phyloP scores from a whole-genome alignment of 2,329 filamentous ascomycete species.

The Camillea tinctor region DNA sequence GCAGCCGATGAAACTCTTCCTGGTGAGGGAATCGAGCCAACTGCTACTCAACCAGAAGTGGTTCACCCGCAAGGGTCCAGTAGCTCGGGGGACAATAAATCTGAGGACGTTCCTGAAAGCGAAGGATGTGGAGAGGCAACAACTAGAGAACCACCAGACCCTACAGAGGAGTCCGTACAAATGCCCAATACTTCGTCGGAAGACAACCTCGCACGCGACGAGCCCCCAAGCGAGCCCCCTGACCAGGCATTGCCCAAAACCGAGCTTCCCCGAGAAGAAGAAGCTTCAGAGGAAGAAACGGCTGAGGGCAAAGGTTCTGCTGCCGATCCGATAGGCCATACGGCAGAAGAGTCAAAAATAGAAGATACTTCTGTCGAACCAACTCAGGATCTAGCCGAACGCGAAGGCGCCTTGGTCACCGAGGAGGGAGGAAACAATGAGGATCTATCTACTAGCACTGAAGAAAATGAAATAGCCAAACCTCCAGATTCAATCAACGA shows the following conservation, averaged over 20 bases:
- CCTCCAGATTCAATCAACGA: neutral
- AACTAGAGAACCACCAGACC: neutral
- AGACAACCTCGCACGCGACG: slow-evolving; percentile 3
- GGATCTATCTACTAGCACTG: neutral
- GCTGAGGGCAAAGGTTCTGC: neutral
- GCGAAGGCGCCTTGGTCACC: neutral
- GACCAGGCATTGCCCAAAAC: neutral
- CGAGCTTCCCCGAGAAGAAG: slow-evolving; percentile 1
- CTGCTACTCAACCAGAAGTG: neutral
- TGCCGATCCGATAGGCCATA: neutral
- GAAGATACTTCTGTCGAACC: neutral
- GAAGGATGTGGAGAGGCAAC: slow-evolving; percentile 5
- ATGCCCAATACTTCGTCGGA: neutral
- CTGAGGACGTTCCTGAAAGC: neutral
- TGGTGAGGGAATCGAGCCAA: neutral
- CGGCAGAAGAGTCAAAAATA: neutral
- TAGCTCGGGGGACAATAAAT: neutral
- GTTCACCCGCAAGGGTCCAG: neutral
- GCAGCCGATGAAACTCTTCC: neutral
- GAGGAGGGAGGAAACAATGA: neutral
- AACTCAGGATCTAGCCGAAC: neutral
- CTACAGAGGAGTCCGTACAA: neutral
- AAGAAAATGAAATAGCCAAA: neutral
- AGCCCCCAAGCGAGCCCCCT: neutral
- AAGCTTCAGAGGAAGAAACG: neutral